Evolutionary conservation across 768 basidiomycete genomes (phyloP), one percentile per base, ranked within the genome.

Genomic region (Tylopilus intermedius): DNA sequence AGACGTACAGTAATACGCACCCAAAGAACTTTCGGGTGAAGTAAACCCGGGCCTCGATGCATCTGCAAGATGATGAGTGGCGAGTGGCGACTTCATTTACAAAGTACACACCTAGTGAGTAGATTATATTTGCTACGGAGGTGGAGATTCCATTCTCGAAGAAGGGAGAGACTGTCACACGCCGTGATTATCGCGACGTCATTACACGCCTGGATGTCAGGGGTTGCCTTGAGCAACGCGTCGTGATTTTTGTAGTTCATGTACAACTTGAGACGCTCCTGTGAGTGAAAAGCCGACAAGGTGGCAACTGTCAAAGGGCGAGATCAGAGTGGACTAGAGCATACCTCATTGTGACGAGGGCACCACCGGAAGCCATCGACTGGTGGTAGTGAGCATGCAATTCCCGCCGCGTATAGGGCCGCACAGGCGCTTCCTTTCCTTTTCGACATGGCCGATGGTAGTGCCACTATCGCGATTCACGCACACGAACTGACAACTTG

Each of bases 21-120:
- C 71, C 72, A 39, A 74, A 74, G 56, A 74, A 74, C 8, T 69
- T 67, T 52, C 71, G 70, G 5, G 71, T 68, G 51, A 74, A 74
- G 56, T 66, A 71, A 8, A 65, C 60, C 11, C 73, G 66, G 5
- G 72, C 71, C 43, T 68, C 61, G 43, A 74, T 73, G 41, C 73
- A 74, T 32, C 73, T 74, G 46, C 3, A 35, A 10, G 40, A 38
- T 37, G 45, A 50, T 2, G 35, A 1, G 10, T n/a, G 5, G 26
- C 35, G 13, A 33, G 30, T 5, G 40, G 10, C 49, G 2, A 26
- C 4, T 40, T 33, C 9, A 8, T 37, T 30, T 15, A 10, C 14
- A 11, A 47, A 22, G 3, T n/a, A 32, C 50, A 33, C 33, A 71
- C 71, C 66, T 61, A 14, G 65, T 72, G 30, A 74, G 56, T 1